Evolutionary conservation across 2,329 filamentous ascomycete genomes (phyloP), one percentile per base, ranked within the genome.

Genomic region (Fusarium succisae): DNA sequence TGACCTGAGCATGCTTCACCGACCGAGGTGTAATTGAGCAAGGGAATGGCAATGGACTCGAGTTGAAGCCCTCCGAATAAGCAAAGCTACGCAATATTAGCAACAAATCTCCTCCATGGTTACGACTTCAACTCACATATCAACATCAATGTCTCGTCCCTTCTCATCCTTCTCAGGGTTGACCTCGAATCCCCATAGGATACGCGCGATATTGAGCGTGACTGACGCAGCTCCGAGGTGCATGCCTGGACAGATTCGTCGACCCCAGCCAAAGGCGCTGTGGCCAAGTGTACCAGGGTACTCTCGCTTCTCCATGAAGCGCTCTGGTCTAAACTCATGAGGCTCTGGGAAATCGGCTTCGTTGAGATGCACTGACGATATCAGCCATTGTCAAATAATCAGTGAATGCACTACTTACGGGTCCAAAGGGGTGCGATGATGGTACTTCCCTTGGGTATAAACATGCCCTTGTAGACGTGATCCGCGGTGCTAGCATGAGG

Each of bases 141-240:
- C 83, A 3, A 82, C 82, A 0, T 83, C 82, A 17, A 83, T 67
- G 4, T 82, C 72, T 15, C 72, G 67, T 0, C 80, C 81, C 17
- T 78, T 77, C 17, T 76, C 73, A 11, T 82, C 73, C 57, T 78
- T 79, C 2, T 74, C 81, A 0, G 80, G 79, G 1, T 67, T 69
- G 11, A 86, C 77, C 1, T 86, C 76, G 60, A 90, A 90, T 0
- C 83, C 88, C 89, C 89, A 91, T 0, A 91, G 76, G 1, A 88
- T 79, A 6, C 85, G 83, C 0, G 86, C 82, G 26, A 88, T 84
- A 48, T 82, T 84, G 4, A 87, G 78, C 15, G 83, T 81, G 0
- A 90, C 81, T 0, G 84, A 88, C 0, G 87, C 84, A 47, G 87
- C 84, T 0, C 86, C 87, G 2, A 90, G 82, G 58, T 90, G 87